Percentiles rank a stretch among this genome's conserved stretches.
Evolutionary conservation across 2,329 filamentous ascomycete genomes (phyloP).

Genomic region (Ophiostoma himal-ulmi): DNA sequence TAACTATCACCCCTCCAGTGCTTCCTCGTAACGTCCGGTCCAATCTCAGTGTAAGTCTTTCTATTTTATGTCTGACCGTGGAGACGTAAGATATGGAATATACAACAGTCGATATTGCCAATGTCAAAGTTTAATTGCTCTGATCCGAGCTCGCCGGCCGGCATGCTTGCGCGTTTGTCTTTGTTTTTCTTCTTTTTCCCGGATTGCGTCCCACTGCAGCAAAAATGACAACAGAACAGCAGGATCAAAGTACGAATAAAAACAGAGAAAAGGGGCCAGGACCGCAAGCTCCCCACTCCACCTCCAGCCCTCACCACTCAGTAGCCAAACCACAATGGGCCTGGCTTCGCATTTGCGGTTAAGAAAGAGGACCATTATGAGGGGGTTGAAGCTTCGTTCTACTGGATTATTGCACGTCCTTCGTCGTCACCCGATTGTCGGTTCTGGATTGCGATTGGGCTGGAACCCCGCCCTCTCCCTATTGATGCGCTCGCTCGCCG

Average conservation of each 20-base stretch:
- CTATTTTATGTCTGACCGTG: neutral
- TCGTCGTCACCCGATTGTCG: slow-evolving; percentile 6
- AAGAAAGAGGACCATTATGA: neutral
- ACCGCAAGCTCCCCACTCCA: neutral
- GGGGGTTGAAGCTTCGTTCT: neutral
- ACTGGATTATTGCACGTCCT: slow-evolving; percentile 4
- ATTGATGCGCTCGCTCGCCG: neutral
- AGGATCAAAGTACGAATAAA: neutral
- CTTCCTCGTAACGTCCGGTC: neutral
- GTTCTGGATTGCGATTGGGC: neutral
- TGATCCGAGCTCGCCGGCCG: neutral
- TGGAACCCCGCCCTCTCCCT: slow-evolving; percentile 12
- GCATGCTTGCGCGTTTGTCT: neutral
- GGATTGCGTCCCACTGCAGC: neutral
- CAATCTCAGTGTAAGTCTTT: neutral
- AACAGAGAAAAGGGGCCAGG: neutral
- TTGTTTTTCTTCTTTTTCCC: neutral
- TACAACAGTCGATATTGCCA: neutral
- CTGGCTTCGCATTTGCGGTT: slow-evolving; percentile 4
- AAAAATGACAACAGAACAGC: neutral
- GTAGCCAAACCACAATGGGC: neutral
- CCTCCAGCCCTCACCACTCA: neutral
- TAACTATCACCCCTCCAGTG: neutral
- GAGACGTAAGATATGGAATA: neutral
- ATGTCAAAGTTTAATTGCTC: neutral